phyloP scores from a whole-genome alignment of 2,329 filamentous ascomycete species.

The Colletotrichum tanaceti region DNA sequence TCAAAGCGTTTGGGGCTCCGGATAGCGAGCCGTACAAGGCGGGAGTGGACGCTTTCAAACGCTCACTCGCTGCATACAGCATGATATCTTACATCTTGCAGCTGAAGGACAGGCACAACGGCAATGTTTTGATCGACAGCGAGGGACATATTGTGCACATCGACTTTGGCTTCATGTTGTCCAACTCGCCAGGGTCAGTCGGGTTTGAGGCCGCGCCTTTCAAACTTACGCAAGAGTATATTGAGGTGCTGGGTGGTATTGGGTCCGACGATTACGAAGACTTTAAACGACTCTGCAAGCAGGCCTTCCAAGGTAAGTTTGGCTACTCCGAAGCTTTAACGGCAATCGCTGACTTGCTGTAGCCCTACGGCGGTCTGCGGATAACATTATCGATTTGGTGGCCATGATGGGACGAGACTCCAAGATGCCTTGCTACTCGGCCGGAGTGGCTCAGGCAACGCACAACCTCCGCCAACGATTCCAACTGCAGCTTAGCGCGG shows the following conservation, averaged over 20 bases:
- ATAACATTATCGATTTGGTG: constrained; percentile 84
- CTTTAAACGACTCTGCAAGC: constrained; percentile 83
- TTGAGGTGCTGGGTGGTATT: constrained; percentile 82
- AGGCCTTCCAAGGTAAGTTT: constrained; percentile 80
- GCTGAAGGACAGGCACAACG: constrained; percentile 87
- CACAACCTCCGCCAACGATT: constrained; percentile 78
- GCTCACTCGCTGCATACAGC: constrained; percentile 86
- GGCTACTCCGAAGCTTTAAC: not conserved
- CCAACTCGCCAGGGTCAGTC: constrained; percentile 85
- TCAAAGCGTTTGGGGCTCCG: constrained; percentile 79
- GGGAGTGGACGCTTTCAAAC: constrained; percentile 82
- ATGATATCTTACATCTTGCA: constrained; percentile 87
- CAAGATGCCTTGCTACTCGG: constrained; percentile 86
- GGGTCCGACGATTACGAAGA: constrained; percentile 77
- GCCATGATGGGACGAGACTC: constrained; percentile 86
- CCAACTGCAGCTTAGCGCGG: constrained; percentile 83
- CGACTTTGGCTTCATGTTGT: constrained; percentile 91
- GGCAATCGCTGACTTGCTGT: constrained; percentile 7
- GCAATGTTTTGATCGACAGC: constrained; percentile 86
- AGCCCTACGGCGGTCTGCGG: constrained; percentile 81
- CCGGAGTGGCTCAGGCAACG: constrained; percentile 78
- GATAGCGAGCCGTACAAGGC: constrained; percentile 76
- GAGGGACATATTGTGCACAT: constrained; percentile 90
- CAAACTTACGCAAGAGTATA: constrained; percentile 87
- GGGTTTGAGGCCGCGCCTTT: constrained; percentile 89